A percentile compares a stretch with the other conserved stretches of the same genome.
Conservation (phyloP, 2,329 filamentous ascomycete species). For the Huntiella decipiens region DNA sequence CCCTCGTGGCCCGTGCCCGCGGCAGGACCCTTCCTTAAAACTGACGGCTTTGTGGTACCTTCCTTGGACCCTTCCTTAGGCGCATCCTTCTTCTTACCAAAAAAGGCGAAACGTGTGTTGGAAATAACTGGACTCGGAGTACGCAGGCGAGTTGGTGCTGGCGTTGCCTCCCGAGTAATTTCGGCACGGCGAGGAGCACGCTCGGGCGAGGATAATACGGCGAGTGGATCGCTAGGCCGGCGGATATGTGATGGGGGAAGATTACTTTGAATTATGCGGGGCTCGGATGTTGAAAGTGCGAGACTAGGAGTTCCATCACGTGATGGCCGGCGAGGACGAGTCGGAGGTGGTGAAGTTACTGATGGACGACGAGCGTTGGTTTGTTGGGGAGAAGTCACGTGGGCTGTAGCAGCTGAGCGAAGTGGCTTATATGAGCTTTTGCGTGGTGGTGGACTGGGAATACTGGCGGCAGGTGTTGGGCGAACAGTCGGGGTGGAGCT, state of each 20-base stretch:
- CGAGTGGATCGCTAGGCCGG: constrained; percentile 24
- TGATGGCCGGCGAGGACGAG: constrained; percentile 42
- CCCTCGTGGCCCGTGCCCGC: constrained; percentile 92
- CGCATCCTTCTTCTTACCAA: constrained; percentile 50
- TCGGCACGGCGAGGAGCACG: not conserved
- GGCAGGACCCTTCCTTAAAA: constrained; percentile 53
- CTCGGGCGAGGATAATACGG: constrained; percentile 1
- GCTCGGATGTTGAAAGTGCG: constrained; percentile 32
- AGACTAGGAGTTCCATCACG: constrained; percentile 40
- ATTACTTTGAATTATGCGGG: constrained; percentile 44
- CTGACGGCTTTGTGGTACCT: constrained; percentile 25
- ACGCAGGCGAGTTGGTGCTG: constrained; percentile 17
- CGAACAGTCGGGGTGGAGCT: not conserved
- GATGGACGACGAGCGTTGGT: not conserved
- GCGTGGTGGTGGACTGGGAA: not conserved
- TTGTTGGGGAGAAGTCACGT: constrained; percentile 26
- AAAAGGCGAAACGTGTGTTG: constrained; percentile 55
- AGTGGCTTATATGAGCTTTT: constrained; percentile 21
- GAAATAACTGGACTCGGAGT: constrained; percentile 34
- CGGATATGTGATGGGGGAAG: constrained; percentile 30
- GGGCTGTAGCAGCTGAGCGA: constrained; percentile 36
- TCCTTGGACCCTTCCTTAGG: too few relatives aligned
- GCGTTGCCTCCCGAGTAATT: constrained; percentile 1
- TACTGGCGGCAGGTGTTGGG: constrained; percentile 20
- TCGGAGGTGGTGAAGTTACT: not conserved